Conservation (phyloP, 768 basidiomycete species). For the Dioszegia crocea region DNA sequence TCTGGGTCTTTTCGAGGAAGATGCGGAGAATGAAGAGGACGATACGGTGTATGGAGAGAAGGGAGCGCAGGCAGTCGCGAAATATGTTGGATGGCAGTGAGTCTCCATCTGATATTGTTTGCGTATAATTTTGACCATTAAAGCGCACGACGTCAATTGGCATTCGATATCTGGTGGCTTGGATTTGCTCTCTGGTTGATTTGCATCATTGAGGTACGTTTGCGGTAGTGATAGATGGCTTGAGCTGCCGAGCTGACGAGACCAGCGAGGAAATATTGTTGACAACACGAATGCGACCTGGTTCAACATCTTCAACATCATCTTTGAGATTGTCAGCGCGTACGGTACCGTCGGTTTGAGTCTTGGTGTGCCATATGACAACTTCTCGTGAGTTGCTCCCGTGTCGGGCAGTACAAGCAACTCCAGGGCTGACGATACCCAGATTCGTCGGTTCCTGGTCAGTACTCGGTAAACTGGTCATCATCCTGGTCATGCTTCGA, state of each 20-base stretch:
- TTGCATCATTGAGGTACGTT: conserved; percentile 82
- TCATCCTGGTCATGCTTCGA: conserved; percentile 86
- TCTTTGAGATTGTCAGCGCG: conserved; percentile 47
- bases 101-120: background rate
- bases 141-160: conserved; percentile 61
- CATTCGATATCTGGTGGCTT: conserved; percentile 98
- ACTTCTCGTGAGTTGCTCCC: conserved; percentile 13
- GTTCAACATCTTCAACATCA: conserved; percentile 79
- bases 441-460: conserved; percentile 76
- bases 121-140: background rate
- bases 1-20: conserved; percentile 66
- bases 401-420: background rate
- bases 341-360: conserved; percentile 67
- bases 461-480: conserved; percentile 78
- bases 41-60: conserved; percentile 27
- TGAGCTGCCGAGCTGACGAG: background rate
- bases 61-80: conserved; percentile 45
- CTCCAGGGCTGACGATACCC: no score
- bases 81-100: conserved; percentile 50
- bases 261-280: conserved; percentile 61
- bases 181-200: conserved; percentile 76
- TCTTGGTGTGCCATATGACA: conserved; percentile 70
- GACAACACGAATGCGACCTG: conserved; percentile 58
- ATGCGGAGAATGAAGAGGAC: conserved; percentile 53
- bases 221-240: background rate